Conservation (phyloP, 2,329 filamentous ascomycete genomes). For the Fusarium odoratissimum region DNA sequence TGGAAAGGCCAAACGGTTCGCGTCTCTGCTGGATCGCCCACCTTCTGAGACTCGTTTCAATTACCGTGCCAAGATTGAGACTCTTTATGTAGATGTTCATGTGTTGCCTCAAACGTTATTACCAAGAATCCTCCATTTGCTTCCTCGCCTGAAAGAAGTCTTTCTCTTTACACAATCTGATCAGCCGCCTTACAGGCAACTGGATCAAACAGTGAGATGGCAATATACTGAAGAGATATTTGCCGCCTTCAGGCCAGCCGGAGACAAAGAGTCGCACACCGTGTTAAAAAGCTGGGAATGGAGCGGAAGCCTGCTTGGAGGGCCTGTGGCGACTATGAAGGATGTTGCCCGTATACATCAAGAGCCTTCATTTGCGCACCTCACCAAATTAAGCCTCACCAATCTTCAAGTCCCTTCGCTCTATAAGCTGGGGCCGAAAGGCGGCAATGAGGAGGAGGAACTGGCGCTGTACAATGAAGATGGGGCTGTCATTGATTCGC, state of each 20-base stretch:
- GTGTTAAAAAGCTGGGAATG: constrained; percentile 69
- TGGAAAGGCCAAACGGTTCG: constrained; percentile 58
- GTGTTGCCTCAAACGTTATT: constrained; percentile 59
- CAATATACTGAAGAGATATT: constrained; percentile 76
- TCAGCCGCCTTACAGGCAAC: constrained; percentile 71
- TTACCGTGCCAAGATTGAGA: constrained; percentile 77
- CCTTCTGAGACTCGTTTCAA: constrained; percentile 64
- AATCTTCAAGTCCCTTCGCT: constrained; percentile 70
- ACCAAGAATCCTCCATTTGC: constrained; percentile 68
- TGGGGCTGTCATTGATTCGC: constrained; percentile 54
- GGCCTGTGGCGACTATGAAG: constrained; percentile 58
- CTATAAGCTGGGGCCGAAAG: constrained; percentile 52
- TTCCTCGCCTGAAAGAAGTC: constrained; percentile 75
- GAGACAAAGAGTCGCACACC: constrained; percentile 49
- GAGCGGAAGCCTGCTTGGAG: constrained; percentile 66
- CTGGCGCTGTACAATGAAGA: constrained; percentile 53
- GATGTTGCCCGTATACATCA: constrained; percentile 65
- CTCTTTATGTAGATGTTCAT: constrained; percentile 77
- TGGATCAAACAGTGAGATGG: constrained; percentile 72
- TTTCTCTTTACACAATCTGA: constrained; percentile 79
- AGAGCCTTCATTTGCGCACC: constrained; percentile 64
- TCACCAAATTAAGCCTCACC: constrained; percentile 69
- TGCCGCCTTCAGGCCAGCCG: constrained; percentile 65
- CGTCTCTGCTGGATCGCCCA: constrained; percentile 65
- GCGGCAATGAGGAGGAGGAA: constrained; percentile 48